Percentiles rank a stretch among this genome's conserved stretches.
phyloP scores from a whole-genome alignment of 2,329 filamentous ascomycete genomes.

The Claviceps sp. region DNA sequence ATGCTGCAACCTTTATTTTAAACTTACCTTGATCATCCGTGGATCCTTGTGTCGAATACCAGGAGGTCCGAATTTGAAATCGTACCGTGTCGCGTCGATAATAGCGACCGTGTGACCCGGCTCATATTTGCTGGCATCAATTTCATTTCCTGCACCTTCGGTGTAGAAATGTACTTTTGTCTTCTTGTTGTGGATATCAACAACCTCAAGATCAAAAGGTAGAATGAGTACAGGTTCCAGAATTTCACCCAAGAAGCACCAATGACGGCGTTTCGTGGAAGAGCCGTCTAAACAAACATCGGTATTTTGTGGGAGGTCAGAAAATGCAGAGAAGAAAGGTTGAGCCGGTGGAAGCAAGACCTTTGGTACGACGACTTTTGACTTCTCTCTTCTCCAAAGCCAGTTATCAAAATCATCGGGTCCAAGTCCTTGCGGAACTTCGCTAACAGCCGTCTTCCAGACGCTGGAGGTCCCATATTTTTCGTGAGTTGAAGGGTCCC shows the following conservation, averaged over 20 bases:
- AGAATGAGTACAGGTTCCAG: neutral
- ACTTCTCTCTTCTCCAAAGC: neutral
- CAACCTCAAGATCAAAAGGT: too few species aligned
- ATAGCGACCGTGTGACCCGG: neutral
- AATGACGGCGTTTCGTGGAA: neutral
- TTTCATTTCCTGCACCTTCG: neutral
- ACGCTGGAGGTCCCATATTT: neutral
- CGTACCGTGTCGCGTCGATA: neutral
- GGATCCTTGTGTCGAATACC: neutral
- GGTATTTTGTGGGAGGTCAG: neutral
- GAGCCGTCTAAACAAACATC: neutral
- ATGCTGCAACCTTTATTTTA: neutral
- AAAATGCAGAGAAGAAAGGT: neutral
- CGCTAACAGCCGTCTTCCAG: neutral
- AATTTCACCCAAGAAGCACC: neutral
- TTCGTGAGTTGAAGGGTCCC: too few species aligned
- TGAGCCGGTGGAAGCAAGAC: neutral
- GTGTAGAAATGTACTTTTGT: neutral
- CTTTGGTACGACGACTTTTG: neutral
- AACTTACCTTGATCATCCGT: neutral
- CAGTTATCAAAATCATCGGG: neutral
- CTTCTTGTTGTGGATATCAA: too few species aligned
- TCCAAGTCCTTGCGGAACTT: neutral
- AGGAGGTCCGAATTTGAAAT: neutral
- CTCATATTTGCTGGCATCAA: neutral